These are phyloP conservation scores for Fraxinus greggii DNA, from an alignment of 305 asterid species.

Conservation along the genomic window DNA sequence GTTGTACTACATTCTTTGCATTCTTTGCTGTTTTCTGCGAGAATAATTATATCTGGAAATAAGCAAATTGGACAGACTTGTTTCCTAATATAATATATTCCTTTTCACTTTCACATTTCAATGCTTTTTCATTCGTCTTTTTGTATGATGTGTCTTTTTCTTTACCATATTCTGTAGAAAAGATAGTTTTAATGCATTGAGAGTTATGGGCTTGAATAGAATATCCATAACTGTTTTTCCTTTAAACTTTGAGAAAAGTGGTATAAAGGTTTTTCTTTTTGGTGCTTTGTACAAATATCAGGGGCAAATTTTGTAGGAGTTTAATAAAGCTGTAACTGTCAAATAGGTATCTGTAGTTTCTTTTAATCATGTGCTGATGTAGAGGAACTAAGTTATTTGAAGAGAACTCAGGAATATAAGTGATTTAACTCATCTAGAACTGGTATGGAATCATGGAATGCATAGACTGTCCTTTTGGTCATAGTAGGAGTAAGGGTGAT, in stretches of 20 bases:
- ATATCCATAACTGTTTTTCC: neutral
- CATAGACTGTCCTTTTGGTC: neutral
- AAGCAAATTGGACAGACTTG: neutral
- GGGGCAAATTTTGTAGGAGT: neutral
- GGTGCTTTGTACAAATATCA: neutral
- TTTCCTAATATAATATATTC: neutral
- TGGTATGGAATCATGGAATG: neutral
- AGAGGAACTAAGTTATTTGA: neutral
- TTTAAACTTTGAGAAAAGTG: neutral
- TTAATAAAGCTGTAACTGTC: neutral
- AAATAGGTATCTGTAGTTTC: neutral
- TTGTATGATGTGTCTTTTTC: neutral
- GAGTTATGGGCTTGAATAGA: neutral
- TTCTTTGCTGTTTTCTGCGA: neutral
- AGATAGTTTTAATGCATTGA: neutral
- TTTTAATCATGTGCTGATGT: neutral
- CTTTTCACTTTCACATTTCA: neutral
- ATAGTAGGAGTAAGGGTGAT: neutral
- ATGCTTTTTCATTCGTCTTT: neutral
- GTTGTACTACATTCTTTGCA: constrained; percentile 16
- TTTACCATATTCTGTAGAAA: neutral
- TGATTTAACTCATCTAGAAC: neutral
- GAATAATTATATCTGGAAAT: neutral
- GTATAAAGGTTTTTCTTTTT: neutral
- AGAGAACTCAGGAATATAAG: neutral